These are phyloP conservation scores for Candida silvicultrix DNA, from an alignment of 805 yeast species.

Conservation along the genomic window DNA sequence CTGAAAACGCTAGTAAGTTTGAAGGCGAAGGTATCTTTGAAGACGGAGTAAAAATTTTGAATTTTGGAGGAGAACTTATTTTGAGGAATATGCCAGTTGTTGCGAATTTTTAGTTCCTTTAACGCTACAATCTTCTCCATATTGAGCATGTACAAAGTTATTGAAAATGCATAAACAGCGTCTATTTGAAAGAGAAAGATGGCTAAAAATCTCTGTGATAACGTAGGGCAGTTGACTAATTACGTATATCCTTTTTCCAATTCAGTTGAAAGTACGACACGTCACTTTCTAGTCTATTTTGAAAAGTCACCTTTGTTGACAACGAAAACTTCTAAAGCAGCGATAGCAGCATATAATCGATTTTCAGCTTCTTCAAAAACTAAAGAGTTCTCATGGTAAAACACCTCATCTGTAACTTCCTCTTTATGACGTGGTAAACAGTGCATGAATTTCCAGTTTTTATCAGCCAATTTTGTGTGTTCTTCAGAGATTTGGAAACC, in stretches of 20 bases:
- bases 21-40: slow-evolving; percentile 7
- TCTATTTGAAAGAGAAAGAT: too few species aligned
- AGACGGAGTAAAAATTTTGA: slow-evolving; percentile 4
- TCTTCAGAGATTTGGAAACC: slow-evolving; percentile 81
- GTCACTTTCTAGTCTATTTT: too few species aligned
- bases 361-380: slow-evolving; percentile 97
- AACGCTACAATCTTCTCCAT: too few species aligned
- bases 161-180: too few species aligned
- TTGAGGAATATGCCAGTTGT: slow-evolving; percentile 6
- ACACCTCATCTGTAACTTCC: slow-evolving; percentile 91
- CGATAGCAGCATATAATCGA: slow-evolving; percentile 92
- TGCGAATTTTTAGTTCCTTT: slow-evolving; percentile 15
- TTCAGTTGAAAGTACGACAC: too few species aligned
- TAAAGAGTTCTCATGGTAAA: slow-evolving; percentile 74
- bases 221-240: too few species aligned
- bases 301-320: slow-evolving; percentile 66
- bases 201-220: too few species aligned
- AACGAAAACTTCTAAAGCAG: slow-evolving; percentile 86
- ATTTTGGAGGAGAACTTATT: slow-evolving; percentile 5
- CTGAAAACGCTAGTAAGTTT: slow-evolving; percentile 13
- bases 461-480: slow-evolving; percentile 52
- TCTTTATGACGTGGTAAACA: slow-evolving; percentile 94
- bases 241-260: too few species aligned
- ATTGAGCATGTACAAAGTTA: too few species aligned
- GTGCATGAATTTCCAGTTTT: slow-evolving; percentile 92